Evolutionary conservation across 352 stramenopile species (phyloP), one percentile per base, ranked within the genome.

Genomic region (Pythium biforme): DNA sequence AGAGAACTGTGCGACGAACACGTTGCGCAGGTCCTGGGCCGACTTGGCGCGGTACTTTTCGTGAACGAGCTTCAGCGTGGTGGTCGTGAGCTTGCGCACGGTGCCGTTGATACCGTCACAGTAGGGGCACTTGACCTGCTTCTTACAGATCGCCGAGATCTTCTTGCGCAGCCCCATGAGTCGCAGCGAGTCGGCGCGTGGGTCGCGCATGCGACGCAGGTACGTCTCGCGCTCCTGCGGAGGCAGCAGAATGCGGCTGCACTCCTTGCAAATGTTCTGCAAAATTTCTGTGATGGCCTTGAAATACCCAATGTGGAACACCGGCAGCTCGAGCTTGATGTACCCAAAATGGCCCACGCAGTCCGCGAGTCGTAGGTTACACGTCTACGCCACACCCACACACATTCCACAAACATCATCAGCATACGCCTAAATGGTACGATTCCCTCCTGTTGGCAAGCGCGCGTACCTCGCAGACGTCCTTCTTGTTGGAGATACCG

Each of bases 261-360:
- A 99, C 20, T 81, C 88, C 75, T 96, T 96, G 68, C 97, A 99
- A 52, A 99, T 98, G 69, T 96, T 99, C 73, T 99, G 97, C 33
- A 99, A 74, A 19, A 99, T 90, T 54, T 97, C 90, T 14, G 99
- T 90, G 50, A 97, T 99, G 65, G 98, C 94, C 64, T 99, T 99
- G 70, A 99, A 97, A 75, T 98, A 99, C 6, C 98, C 98, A 75
- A 99, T 99, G 80, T 99, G 97, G 74, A 99, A 99, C 57, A 99
- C 97, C 0, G 98, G 98, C 33, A 99, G 86, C 66, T 96, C 92
- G 33, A 99, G 75, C 55, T 97, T 89, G 72, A 99, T 99, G 82
- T 99, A 98, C 20, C 97, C 98, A 82, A 98, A 99, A 73, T 99
- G 97, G 17, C 98, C 98, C 7, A 98, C 94, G 71, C 97, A 99